Evolutionary conservation across 257 asterid species (phyloP).

Genomic region (Solanum paucissectum): DNA sequence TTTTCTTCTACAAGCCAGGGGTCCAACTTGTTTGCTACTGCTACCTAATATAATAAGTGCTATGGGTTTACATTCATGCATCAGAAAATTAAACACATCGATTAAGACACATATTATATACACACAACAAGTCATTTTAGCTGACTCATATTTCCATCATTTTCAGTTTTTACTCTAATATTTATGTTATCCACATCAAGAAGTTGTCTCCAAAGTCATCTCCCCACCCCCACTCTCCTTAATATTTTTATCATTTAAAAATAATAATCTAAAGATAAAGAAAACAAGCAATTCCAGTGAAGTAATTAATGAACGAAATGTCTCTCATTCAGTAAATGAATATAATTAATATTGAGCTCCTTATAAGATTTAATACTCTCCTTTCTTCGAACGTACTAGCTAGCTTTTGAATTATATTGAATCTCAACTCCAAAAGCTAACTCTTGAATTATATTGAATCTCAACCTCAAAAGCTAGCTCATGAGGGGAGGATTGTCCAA

Average conservation of each 20-base stretch:
- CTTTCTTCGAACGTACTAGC: too few species aligned
- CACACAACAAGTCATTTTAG: neutral
- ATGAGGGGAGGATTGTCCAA: too few species aligned
- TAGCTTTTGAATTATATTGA: too few species aligned
- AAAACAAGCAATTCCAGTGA: neutral
- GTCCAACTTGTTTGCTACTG: neutral
- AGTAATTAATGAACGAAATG: neutral
- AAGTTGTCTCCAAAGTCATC: neutral
- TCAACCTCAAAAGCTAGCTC: too few species aligned
- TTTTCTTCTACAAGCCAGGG: neutral
- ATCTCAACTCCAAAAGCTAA: too few species aligned
- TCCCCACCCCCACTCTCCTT: neutral
- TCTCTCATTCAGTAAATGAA: neutral
- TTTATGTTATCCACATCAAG: neutral
- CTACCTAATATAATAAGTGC: neutral
- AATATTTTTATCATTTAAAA: neutral
- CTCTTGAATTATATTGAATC: too few species aligned
- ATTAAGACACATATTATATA: neutral
- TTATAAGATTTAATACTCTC: too few species aligned
- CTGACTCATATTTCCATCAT: neutral
- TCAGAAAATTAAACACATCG: neutral
- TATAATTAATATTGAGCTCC: neutral
- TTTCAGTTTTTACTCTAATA: neutral
- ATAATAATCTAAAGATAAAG: neutral
- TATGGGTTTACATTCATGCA: neutral